Evolutionary conservation across 2,329 filamentous ascomycete species (phyloP).

Genomic region (Penicillium sp.): DNA sequence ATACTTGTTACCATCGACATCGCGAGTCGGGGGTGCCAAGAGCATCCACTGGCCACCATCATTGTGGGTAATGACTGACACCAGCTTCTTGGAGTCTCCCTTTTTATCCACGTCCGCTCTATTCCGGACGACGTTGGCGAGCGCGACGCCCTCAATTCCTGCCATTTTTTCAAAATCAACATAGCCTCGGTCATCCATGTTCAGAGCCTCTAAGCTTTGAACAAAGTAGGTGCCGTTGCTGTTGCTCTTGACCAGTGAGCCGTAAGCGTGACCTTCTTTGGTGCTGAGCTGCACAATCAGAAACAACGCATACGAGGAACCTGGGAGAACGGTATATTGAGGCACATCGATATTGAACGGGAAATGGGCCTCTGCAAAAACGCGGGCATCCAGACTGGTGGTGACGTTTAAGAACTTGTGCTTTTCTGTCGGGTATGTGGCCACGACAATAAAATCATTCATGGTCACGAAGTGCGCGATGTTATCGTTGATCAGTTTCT

Average conservation of each 20-base stretch:
- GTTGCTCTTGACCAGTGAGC: conserved; percentile 95
- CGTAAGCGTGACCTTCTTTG: conserved; percentile 66
- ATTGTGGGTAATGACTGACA: conserved; percentile 93
- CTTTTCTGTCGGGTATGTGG: conserved; percentile 63
- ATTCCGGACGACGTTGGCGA: conserved; percentile 86
- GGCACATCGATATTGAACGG: conserved; percentile 79
- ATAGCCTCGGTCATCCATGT: conserved; percentile 72
- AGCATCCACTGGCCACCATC: conserved; percentile 87
- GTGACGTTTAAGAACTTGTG: conserved; percentile 71
- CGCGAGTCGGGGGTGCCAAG: conserved; percentile 69
- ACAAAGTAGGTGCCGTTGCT: conserved; percentile 97
- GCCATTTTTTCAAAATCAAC: conserved; percentile 97
- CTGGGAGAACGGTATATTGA: conserved; percentile 90
- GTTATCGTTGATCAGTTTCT: conserved; percentile 65
- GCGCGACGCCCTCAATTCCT: conserved; percentile 82
- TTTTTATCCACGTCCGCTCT: conserved; percentile 60
- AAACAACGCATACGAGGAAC: conserved; percentile 91
- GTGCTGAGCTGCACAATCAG: conserved; percentile 83
- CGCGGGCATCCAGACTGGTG: conserved; percentile 79
- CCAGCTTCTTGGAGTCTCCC: conserved; percentile 73
- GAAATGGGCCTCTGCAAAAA: conserved; percentile 81
- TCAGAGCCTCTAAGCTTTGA: conserved; percentile 76
- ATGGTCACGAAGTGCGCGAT: conserved; percentile 89
- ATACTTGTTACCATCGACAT: conserved; percentile 70
- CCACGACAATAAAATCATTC: conserved; percentile 94